Conservation (phyloP, 768 basidiomycete species). For the Trametes coccinea region DNA sequence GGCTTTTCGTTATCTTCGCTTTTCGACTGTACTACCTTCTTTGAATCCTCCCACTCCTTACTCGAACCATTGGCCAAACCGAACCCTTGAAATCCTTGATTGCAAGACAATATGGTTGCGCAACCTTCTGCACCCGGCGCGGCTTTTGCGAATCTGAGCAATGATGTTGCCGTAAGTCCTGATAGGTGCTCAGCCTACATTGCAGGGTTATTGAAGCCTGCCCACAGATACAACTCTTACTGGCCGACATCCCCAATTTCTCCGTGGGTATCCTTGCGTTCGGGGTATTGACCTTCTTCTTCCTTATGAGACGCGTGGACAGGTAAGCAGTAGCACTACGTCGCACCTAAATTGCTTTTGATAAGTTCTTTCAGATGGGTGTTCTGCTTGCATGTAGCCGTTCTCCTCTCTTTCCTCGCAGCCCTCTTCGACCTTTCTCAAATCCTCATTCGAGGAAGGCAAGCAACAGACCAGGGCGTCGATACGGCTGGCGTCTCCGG, state of each 20-base stretch:
- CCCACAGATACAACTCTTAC: conserved; percentile 51
- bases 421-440: conserved; percentile 63
- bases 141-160: conserved; percentile 39
- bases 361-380: conserved; percentile 32
- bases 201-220: background rate
- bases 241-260: conserved; percentile 68
- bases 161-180: conserved; percentile 45
- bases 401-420: conserved; percentile 60
- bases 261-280: conserved; percentile 66
- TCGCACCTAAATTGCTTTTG: background rate
- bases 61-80: conserved; percentile 1
- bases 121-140: conserved; percentile 29
- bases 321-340: conserved; percentile 48
- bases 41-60: conserved; percentile 7
- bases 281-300: conserved; percentile 56
- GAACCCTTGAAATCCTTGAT: background rate
- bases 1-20: conserved; percentile 17
- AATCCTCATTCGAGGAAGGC: conserved; percentile 43
- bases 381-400: conserved; percentile 56
- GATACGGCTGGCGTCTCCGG: conserved; percentile 32
- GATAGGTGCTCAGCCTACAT: background rate
- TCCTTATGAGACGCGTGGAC: conserved; percentile 51
- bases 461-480: conserved; percentile 27
- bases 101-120: conserved; percentile 14
- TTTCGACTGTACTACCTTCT: conserved; percentile 6